Base-by-base conservation (phyloP, 129 eudicot genomes). In the Scalesia atractyloides region DNA sequence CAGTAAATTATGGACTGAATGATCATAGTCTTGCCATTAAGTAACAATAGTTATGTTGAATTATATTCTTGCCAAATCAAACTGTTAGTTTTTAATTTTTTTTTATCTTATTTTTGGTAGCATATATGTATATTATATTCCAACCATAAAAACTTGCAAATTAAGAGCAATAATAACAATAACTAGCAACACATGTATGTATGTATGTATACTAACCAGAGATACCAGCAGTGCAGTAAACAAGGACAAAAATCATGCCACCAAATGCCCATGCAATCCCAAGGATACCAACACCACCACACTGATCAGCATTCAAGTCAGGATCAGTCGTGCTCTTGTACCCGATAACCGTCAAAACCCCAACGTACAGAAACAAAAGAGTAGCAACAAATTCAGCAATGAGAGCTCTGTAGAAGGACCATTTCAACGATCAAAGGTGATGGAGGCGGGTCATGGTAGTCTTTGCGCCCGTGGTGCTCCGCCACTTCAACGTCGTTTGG, bases 261-360 rank as follows among this genome's bases (percentile, higher is more conserved):
- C 98, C 98, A 14, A 89, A 89, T 66, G 98, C 95, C 98, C 98
- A 92, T 0, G 98, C 98, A 58, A 92, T 92, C 17, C 98, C 98
- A 24, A 92, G 97, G 60, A 89, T 73, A 1, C 97, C 97, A 7
- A 92, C 96, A 37, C 94, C 96, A 26, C 91, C 94, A 37, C 97
- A 92, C 60, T 72, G 73, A 10, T 92, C 97, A 26, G 74, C 57
- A 49, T 71, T 39, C 50, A 66, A 51, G 16, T 3, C 8, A 1
- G 76, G 54, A 36, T 79, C 96, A 2, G 84, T 74, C 73, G 75
- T 75, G 78, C 75, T 57, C 33, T 86, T 86, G 89, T 92, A 85
- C 7, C 97, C 97, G 52, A 91, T 91, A 7, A 91, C 97, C 0
- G 97, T 88, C 59, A 86, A 74, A 0, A 92, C 88, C 5, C 91